Evolutionary conservation across 2,329 filamentous ascomycete genomes (phyloP).

Genomic region (Fusarium cicatricum): DNA sequence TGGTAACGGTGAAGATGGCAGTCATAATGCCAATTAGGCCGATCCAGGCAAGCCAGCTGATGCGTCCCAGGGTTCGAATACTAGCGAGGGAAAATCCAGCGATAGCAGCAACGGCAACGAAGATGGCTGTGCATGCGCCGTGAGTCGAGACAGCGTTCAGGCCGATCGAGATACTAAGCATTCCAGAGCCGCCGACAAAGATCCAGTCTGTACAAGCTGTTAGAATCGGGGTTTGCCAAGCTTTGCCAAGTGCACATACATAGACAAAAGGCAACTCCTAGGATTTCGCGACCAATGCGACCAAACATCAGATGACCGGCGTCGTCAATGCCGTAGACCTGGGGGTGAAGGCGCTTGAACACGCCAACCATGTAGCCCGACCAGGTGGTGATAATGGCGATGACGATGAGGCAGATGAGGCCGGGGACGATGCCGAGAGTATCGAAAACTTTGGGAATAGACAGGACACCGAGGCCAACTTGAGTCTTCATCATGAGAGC

Average conservation of each 20-base stretch:
- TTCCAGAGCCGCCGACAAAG: slow-evolving; percentile 28
- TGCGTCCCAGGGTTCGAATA: slow-evolving; percentile 44
- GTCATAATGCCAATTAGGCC: slow-evolving; percentile 34
- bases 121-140: slow-evolving; percentile 51
- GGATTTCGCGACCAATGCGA: slow-evolving; percentile 52
- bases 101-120: slow-evolving; percentile 49
- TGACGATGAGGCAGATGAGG: slow-evolving; percentile 51
- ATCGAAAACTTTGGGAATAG: slow-evolving; percentile 57
- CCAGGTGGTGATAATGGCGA: slow-evolving; percentile 58
- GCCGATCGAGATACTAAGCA: slow-evolving; percentile 47
- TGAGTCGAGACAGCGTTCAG: slow-evolving; percentile 52
- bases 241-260: slow-evolving; percentile 35
- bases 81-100: slow-evolving; percentile 44
- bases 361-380: slow-evolving; percentile 57
- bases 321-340: slow-evolving; percentile 63
- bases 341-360: slow-evolving; percentile 60
- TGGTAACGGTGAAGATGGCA: slow-evolving; percentile 35
- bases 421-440: slow-evolving; percentile 57
- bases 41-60: slow-evolving; percentile 47
- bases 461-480: slow-evolving; percentile 56
- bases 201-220: slow-evolving; percentile 19
- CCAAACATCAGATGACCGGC: slow-evolving; percentile 59
- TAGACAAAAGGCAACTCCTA: slow-evolving; percentile 49
- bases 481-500: slow-evolving; percentile 59
- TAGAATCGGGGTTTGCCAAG: background rate